Percentiles rank a stretch among this genome's conserved stretches.
Conservation (phyloP, 805 yeast species). For the Starmerella stigmatis region DNA sequence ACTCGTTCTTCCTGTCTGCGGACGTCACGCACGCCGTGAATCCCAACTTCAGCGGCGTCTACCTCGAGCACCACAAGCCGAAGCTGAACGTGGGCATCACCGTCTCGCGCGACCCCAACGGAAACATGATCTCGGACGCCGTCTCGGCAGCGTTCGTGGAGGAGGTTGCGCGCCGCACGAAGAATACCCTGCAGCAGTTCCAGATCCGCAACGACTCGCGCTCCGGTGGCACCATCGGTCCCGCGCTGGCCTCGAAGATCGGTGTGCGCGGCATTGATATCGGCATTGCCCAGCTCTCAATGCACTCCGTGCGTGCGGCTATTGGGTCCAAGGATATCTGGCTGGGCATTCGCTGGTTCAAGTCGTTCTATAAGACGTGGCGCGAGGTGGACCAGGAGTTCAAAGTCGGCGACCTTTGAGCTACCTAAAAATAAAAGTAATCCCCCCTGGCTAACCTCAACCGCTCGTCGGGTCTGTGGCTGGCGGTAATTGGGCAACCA, state of each 20-base stretch:
- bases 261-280: constrained; percentile 54
- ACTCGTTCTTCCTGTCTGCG: constrained; percentile 69
- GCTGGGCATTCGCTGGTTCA: constrained; percentile 60
- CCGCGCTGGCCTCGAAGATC: constrained; percentile 33
- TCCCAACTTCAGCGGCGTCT: constrained; percentile 52
- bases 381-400: constrained; percentile 37
- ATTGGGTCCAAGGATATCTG: constrained; percentile 71
- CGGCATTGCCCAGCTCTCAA: constrained; percentile 73
- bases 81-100: constrained; percentile 68
- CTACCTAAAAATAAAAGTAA: not conserved
- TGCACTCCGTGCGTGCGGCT: constrained; percentile 80
- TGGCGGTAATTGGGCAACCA: too few relatives aligned
- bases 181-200: constrained; percentile 61
- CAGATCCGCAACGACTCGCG: constrained; percentile 77
- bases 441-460: too few relatives aligned
- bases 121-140: constrained; percentile 73
- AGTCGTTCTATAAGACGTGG: constrained; percentile 61
- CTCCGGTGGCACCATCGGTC: constrained; percentile 87
- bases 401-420: constrained; percentile 25
- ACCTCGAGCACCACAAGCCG: constrained; percentile 70
- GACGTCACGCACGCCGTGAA: constrained; percentile 76
- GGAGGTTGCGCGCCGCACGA: constrained; percentile 55
- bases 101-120: constrained; percentile 64
- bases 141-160: constrained; percentile 61
- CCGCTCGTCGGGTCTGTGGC: too few relatives aligned